Evolutionary conservation across 805 yeast genomes (phyloP).

Genomic region (Saccharomyces paradoxus): DNA sequence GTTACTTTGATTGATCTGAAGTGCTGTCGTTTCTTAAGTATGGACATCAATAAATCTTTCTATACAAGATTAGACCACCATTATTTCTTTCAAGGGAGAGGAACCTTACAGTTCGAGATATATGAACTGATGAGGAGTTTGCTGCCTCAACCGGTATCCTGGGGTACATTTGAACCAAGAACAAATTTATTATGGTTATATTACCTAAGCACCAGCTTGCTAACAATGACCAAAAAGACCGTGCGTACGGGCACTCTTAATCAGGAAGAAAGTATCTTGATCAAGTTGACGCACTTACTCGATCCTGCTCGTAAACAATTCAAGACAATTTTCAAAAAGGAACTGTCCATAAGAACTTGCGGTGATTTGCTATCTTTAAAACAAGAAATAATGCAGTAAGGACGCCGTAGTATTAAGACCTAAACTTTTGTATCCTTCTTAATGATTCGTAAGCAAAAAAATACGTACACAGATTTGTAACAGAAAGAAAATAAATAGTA

Average conservation of each 20-base stretch:
- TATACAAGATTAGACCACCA: slow-evolving; percentile 59
- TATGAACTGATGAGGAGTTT: slow-evolving; percentile 46
- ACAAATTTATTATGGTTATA: slow-evolving; percentile 61
- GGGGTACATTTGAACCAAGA: slow-evolving; percentile 28
- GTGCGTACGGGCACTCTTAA: not conserved
- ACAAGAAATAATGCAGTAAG: not conserved
- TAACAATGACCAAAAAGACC: slow-evolving; percentile 26
- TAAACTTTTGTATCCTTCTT: not conserved
- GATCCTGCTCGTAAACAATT: slow-evolving; percentile 6
- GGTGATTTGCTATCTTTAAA: slow-evolving; percentile 12
- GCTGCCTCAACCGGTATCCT: slow-evolving; percentile 16
- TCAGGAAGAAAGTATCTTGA: slow-evolving; percentile 2
- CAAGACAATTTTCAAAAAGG: slow-evolving; percentile 10
- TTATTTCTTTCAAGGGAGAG: slow-evolving; percentile 49
- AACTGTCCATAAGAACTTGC: slow-evolving; percentile 12
- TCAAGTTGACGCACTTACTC: slow-evolving; percentile 10
- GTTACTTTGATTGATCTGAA: slow-evolving; percentile 54
- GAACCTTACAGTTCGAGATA: slow-evolving; percentile 54
- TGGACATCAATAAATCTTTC: slow-evolving; percentile 19
- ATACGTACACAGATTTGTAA: not conserved
- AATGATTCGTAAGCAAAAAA: not conserved
- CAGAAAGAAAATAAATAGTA: not conserved
- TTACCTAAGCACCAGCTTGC: slow-evolving; percentile 45
- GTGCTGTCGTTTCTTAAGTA: slow-evolving; percentile 29
- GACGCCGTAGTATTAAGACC: not conserved